Evolutionary conservation across 2,329 filamentous ascomycete species (phyloP), one percentile per base, ranked within the genome.

Genomic region (Phoma sp.): DNA sequence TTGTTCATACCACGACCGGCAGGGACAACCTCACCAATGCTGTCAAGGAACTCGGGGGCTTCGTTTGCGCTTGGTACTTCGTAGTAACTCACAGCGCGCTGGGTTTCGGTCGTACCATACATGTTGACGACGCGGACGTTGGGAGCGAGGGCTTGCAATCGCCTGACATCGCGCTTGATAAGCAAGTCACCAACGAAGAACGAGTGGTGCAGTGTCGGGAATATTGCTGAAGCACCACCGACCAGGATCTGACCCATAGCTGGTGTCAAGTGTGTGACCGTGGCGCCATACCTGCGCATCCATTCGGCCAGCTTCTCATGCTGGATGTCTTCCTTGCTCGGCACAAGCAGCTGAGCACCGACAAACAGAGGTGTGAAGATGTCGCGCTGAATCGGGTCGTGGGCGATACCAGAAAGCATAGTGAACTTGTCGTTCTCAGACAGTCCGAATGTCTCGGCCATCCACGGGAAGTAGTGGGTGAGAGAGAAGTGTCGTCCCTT

Each of bases 201-300:
- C 14, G 88, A 91, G 52, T 86, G 82, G 53, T 88, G 82, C n/a
- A 98, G 80, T 10, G 83, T 81, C 1, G 91, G 89, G 67, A 97
- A 96, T 61, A 89, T 76, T 0, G 90, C 87, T 3, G 79, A 87
- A 23, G 91, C 89, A 62, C 90, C 91, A 38, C 92, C 93, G n/a
- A 93, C 88, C 2, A 98, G 79, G 57, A 98, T 95, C 66, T 97
- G 91, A 50, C 93, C 93, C 93, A 98, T 97, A 52, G 95, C 95
- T 8, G 95, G 95, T 1, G 95, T 99, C 35, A 98, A 78, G 75
- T 98, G 95, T 10, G 89, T 91, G 18, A 92, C 89, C 13, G 88
- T 96, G 2, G 89, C 86, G 50, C 83, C 78, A 68, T 89, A 84
- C 47, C 88, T 84, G 47, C 82, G 81, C 83, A 97, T 91, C 95